Base-by-base conservation (phyloP, 108 stramenopile genomes). In the Mayamaea pseudoterrestris region DNA sequence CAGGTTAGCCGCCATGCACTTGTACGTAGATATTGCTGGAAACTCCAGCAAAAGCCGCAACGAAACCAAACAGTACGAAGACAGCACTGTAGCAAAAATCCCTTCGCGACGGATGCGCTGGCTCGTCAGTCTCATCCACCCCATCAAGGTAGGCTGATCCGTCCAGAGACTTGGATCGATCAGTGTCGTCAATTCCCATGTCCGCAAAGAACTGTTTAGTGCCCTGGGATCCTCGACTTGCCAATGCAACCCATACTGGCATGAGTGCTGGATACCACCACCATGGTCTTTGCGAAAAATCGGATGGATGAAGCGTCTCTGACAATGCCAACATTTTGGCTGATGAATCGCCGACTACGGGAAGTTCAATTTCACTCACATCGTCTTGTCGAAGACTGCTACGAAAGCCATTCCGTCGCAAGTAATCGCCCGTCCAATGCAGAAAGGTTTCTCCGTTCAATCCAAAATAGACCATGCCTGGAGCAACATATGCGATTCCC, bases 381-480 rank as follows among this genome's bases (percentile, higher is more conserved):
- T 13, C 37, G 34, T 27, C 59, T 41, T 43, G 43, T 57, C 54
- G 36, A n/a, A 27, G n/a, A n/a, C 21, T 45, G 44, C 21, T 20
- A n/a, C n/a, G n/a, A n/a, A n/a, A n/a, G 24, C 35, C 50, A 21
- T 17, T 16, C n/a, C 35, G 8, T 43, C n/a, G 37, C 18, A 68
- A 41, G 30, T 23, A 55, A 32, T 43, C 30, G 30, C 7, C 9
- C 16, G 42, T n/a, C 16, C 31, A 65, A 5, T 24, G 30, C 42
- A 83, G 51, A 47, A 83, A 88, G 2, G 55, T 68, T 16, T 78
- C 71, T 12, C 85, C 85, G 58, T 83, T 63, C 31, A 83, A 49
- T n/a, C 85, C 85, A 11, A 88, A 51, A 58, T 72, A 88, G 5
- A 71, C 68, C 16, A 82, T 27, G n/a, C 85, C 85, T 2, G 80